Conservation (phyloP, 768 basidiomycete genomes). For the Mycena belliarum region DNA sequence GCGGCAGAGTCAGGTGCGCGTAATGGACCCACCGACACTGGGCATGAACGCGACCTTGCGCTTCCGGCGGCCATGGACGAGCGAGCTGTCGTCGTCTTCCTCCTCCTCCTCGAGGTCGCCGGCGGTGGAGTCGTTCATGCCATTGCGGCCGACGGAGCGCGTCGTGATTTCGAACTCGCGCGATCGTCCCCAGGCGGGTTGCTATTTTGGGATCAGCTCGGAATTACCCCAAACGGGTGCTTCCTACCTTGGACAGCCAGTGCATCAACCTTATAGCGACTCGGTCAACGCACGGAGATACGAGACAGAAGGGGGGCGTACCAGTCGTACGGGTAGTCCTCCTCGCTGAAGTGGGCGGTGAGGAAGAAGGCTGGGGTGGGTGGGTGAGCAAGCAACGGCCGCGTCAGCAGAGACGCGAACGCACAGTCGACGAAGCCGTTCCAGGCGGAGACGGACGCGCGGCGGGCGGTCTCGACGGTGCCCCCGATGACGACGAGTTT, state of each 20-base stretch:
- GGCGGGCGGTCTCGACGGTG: conserved; percentile 82
- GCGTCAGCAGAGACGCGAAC: conserved; percentile 26
- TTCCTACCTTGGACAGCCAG: conserved; percentile 75
- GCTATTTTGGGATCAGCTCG: conserved; percentile 43
- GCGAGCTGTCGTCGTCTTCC: conserved; percentile 46
- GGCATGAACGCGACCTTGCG: conserved; percentile 86
- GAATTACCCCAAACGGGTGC: conserved; percentile 13
- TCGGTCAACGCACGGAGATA: conserved; percentile 9
- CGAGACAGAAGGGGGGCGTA: conserved; percentile 35
- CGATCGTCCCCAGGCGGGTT: conserved; percentile 89
- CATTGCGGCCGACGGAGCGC: conserved; percentile 64
- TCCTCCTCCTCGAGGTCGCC: conserved; percentile 83
- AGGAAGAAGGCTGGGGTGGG: conserved; percentile 72
- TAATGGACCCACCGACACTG: conserved; percentile 66
- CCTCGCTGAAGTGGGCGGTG: conserved; percentile 85
- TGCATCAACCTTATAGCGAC: conserved; percentile 72
- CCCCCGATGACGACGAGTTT: conserved; percentile 91
- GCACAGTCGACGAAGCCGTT: conserved; percentile 87
- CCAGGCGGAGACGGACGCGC: conserved; percentile 83
- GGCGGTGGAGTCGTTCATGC: conserved; percentile 64
- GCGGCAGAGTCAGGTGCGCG: conserved; percentile 6
- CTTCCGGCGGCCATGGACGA: conserved; percentile 70
- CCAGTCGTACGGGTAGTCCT: conserved; percentile 89
- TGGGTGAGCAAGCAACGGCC: neutral
- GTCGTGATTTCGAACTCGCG: conserved; percentile 91